Evolutionary conservation across 2,329 filamentous ascomycete genomes (phyloP).

Genomic region (Coniella vitis): DNA sequence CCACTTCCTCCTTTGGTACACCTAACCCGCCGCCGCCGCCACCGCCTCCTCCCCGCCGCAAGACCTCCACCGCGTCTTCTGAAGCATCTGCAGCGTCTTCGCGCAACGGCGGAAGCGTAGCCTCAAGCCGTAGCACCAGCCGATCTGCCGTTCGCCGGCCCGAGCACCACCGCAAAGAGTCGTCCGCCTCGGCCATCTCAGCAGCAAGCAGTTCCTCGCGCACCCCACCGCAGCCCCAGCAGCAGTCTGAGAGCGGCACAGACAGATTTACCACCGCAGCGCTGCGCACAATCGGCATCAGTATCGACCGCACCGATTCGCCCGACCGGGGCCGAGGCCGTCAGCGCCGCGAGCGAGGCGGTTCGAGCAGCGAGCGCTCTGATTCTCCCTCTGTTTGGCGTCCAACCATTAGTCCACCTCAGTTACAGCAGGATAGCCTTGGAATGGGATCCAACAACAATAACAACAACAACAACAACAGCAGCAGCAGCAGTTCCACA

Average conservation of each 20-base stretch:
- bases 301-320: conserved; percentile 7
- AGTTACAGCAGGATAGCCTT: conserved; percentile 15
- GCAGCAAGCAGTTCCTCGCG: conserved; percentile 3
- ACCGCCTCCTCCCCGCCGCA: conserved; percentile 1
- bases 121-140: neutral
- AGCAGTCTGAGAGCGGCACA: neutral
- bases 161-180: neutral
- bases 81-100: neutral
- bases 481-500: too few species aligned
- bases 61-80: conserved; percentile 11
- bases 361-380: conserved; percentile 14
- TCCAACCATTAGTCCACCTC: conserved; percentile 14
- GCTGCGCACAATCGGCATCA: conserved; percentile 11
- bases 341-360: conserved; percentile 9
- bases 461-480: neutral
- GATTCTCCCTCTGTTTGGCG: conserved; percentile 15
- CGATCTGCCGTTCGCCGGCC: neutral
- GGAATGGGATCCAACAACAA: conserved; percentile 1
- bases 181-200: neutral
- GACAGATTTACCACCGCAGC: conserved; percentile 7
- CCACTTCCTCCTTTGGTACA: conserved; percentile 7
- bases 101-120: conserved; percentile 2
- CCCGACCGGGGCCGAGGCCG: conserved; percentile 11
- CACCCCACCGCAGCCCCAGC: conserved; percentile 3
- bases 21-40: conserved; percentile 1